Base-by-base conservation (phyloP, 2,329 filamentous ascomycete species). In the Monosporascus sp. region DNA sequence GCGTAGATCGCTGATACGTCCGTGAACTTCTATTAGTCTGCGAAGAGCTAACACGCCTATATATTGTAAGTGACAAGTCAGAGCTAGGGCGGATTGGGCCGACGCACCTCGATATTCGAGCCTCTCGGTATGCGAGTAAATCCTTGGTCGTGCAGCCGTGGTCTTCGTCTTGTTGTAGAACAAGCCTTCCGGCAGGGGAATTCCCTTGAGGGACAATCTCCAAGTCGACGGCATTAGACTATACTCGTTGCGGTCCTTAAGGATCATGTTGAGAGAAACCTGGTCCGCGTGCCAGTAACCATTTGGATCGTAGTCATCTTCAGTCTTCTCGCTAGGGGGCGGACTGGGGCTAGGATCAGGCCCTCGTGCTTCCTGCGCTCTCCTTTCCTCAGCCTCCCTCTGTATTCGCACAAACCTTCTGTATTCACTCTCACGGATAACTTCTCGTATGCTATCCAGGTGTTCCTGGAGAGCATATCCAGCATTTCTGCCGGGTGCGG, bases 201-300 rank as follows among this genome's bases (percentile, higher is more conserved):
- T 60, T 18, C 66, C 65, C 44, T 58, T 59, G 49, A 69, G 64
- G 53, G 65, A 60, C 58, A 66, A 61, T 55, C 51, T 58, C 66
- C 66, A 69, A 37, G 61, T 64, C 6, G 62, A 60, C 18, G 65
- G 65, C 59, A 68, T 63, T n/a, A 68, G 55, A 2, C 63, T 60
- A 37, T 62, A 66, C 52, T 65, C 55, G 38, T 65, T 58, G 41
- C 63, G 63, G 17, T 57, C 61, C 24, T 62, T 66, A 11, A 68
- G 46, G 35, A 68, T 58, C 20, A 58, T 53, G 52, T 67, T 64
- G 41, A 68, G 58, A 25, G 55, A 60, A 44, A 64, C 52, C 50
- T 68, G 64, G 49, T 68, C 65, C 18, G 45, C 45, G 17, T 63
- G 64, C 64, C 62, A 65, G 48, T 45, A 55, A 9, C 52, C 51